Evolutionary conservation across 2,329 filamentous ascomycete genomes (phyloP).

Genomic region (Emydomyces testavorans): DNA sequence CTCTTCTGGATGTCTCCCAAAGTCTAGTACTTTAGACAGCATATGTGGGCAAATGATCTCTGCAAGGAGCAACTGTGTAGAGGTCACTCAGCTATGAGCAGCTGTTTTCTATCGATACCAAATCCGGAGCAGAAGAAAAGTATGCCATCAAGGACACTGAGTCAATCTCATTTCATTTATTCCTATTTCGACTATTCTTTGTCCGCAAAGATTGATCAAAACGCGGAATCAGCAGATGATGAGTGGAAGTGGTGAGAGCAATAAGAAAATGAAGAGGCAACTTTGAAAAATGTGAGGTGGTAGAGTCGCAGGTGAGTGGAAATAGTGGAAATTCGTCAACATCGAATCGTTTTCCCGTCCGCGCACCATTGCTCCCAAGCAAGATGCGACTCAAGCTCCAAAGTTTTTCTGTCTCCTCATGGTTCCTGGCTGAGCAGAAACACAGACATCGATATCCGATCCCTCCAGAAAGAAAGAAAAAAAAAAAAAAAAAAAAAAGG

Average conservation of each 20-base stretch:
- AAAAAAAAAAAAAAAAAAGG: neutral
- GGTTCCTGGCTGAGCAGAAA: neutral
- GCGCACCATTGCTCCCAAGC: neutral
- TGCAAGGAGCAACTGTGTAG: neutral
- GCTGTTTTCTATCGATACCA: conserved; percentile 7
- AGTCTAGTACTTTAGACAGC: neutral
- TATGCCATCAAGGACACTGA: conserved; percentile 9
- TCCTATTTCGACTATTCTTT: conserved; percentile 12
- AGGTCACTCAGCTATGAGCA: neutral
- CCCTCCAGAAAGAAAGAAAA: too few species aligned
- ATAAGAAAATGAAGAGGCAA: conserved; percentile 5
- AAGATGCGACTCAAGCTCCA: neutral
- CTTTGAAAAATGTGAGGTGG: conserved; percentile 3
- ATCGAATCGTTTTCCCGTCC: neutral
- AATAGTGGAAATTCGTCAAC: conserved; percentile 5
- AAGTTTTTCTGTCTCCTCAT: neutral
- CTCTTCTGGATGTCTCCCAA: conserved; percentile 10
- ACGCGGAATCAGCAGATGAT: neutral
- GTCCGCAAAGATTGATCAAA: neutral
- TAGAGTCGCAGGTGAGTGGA: conserved; percentile 4
- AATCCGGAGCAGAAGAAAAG: conserved; percentile 6
- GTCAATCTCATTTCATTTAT: conserved; percentile 11
- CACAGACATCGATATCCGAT: neutral
- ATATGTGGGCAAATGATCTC: conserved; percentile 1
- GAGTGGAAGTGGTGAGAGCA: neutral